Evolutionary conservation across 306 rosid species (phyloP).

Genomic region (Cucurbita ficifolia): DNA sequence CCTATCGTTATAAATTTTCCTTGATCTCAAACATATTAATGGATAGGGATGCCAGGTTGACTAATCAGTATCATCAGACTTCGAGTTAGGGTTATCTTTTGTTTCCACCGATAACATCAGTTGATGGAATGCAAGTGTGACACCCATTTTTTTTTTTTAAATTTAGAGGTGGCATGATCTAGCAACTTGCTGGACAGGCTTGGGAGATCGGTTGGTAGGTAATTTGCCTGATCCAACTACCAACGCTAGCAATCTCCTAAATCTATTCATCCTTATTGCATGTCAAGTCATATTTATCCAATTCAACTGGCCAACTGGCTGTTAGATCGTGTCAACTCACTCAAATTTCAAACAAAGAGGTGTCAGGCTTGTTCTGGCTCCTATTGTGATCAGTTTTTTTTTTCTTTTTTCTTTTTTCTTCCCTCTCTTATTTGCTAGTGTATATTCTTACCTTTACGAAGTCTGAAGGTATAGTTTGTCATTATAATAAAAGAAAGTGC

Average conservation of each 20-base stretch:
- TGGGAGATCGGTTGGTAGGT: neutral
- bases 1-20: neutral
- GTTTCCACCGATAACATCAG: neutral
- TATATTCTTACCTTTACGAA: too few species aligned
- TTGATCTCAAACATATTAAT: neutral
- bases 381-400: too few species aligned
- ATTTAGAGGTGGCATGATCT: neutral
- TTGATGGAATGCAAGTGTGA: neutral
- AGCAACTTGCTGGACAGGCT: neutral
- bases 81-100: neutral
- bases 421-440: too few species aligned
- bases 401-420: too few species aligned
- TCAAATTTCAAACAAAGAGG: neutral
- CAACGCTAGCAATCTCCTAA: neutral
- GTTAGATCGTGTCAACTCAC: neutral
- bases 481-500: neutral
- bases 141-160: neutral
- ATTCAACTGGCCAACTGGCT: neutral
- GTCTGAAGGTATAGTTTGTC: too few species aligned
- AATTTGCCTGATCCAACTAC: neutral
- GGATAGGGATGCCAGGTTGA: neutral
- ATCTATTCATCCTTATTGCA: neutral
- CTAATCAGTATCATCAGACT: neutral
- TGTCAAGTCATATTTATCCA: neutral
- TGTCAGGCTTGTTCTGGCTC: neutral